Base-by-base conservation (phyloP, 768 basidiomycete species). In the Rhizopogon rudus region DNA sequence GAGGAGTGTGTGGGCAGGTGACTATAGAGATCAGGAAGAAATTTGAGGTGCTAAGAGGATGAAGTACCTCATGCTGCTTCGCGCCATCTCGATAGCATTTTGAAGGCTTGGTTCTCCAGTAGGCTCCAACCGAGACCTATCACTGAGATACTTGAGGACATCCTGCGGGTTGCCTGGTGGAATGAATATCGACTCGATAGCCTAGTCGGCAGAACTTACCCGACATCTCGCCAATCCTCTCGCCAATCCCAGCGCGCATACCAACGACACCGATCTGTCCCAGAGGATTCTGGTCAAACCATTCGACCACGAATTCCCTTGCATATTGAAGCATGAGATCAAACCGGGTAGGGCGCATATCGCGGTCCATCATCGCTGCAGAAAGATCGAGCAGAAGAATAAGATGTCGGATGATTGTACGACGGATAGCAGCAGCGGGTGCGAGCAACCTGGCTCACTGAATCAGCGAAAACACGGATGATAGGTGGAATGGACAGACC, bases 211-310 rank as follows among this genome's bases (percentile, higher is more conserved):
- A 54, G 14, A 31, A 62, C 82, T 46, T 65, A 93, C 95, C 96
- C 62, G 94, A 91, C 86, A 99, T 91, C 57, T 93, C 90, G 2
- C 91, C 84, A 41, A 98, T 74, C 3, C 91, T 82, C 70, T 98
- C 97, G 0, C 93, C 94, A 22, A 98, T 70, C 0, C 97, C 93
- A 35, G 91, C 84, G 22, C 94, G 78, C 83, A 98, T 93, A 5
- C 91, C 93, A 16, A 98, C 92, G 31, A 98, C 75, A 1, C 94
- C 96, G 60, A 99, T 91, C 71, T 98, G 97, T 20, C 96, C 95
- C 12, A 99, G 78, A 1, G 97, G 97, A 65, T 99, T 99, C 74
- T 98, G 97, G 72, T 99, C 97, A 70, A 98, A 99, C 95, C 96
- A 99, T 68, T 99, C 97, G 6, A 81, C 76, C 29, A 98, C 80